A percentile compares a stretch with the other conserved stretches of the same genome.
Evolutionary conservation across 2,329 filamentous ascomycete species (phyloP).

Genomic region (Aschersonia sp.): DNA sequence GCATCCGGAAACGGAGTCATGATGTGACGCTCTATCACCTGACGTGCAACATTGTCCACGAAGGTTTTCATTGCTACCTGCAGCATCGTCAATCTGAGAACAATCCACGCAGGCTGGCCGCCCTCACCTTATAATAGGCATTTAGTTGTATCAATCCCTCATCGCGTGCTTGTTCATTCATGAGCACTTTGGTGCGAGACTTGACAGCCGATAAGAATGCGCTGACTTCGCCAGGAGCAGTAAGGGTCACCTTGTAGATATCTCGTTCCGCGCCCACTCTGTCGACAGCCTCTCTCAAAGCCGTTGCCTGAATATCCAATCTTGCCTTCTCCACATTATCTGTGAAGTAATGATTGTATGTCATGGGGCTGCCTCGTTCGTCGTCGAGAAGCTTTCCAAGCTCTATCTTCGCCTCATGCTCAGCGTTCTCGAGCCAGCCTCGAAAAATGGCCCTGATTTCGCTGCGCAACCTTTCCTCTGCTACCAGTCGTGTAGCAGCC

Average conservation of each 20-base stretch:
- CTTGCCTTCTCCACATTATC: constrained; percentile 6
- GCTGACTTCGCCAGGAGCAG: constrained; percentile 2
- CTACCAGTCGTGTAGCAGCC: neutral
- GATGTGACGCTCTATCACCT: constrained; percentile 11
- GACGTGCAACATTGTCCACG: constrained; percentile 10
- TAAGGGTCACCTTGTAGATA: constrained; percentile 3
- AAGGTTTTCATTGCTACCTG: constrained; percentile 10
- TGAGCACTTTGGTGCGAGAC: constrained; percentile 5
- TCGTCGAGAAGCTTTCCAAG: constrained; percentile 5
- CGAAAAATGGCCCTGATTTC: constrained; percentile 2
- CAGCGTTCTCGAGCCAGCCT: constrained; percentile 2
- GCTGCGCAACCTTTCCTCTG: constrained; percentile 1
- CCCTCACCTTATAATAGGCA: constrained; percentile 10
- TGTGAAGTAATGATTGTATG: constrained; percentile 8
- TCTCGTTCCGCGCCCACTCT: neutral
- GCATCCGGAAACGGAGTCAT: constrained; percentile 4
- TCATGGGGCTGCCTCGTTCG: constrained; percentile 5
- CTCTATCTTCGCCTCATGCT: constrained; percentile 2
- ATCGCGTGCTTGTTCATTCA: constrained; percentile 8
- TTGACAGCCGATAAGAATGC: constrained; percentile 2
- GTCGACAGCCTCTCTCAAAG: constrained; percentile 2
- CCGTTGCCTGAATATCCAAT: constrained; percentile 3
- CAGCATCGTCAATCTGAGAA: neutral
- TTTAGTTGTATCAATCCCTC: constrained; percentile 7
- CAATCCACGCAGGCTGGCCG: neutral